These are phyloP conservation scores for Cladosporium halotolerans DNA, from an alignment of 2,329 filamentous ascomycete species.

Conservation along the genomic window DNA sequence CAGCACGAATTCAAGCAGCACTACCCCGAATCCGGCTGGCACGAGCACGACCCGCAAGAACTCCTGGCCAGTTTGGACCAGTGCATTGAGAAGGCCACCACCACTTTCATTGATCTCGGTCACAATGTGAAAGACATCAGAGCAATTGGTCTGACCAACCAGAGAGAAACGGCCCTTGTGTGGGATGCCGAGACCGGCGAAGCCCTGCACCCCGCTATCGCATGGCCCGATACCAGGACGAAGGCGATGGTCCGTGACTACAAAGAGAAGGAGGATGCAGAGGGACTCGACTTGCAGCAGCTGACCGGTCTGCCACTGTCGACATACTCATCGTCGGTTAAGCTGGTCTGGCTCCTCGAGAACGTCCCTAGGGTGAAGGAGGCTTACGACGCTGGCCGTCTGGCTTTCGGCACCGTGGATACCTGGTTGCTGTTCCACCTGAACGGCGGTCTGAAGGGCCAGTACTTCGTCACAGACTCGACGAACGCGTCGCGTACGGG, in stretches of 20 bases:
- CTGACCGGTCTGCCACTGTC: slow-evolving; percentile 75
- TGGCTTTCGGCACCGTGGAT: slow-evolving; percentile 83
- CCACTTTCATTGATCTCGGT: slow-evolving; percentile 61
- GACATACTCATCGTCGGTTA: slow-evolving; percentile 79
- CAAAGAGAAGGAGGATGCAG: slow-evolving; percentile 45
- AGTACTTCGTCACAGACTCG: slow-evolving; percentile 72
- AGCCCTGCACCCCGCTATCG: slow-evolving; percentile 73
- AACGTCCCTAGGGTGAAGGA: slow-evolving; percentile 61
- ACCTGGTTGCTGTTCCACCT: slow-evolving; percentile 78
- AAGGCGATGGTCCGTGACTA: slow-evolving; percentile 68
- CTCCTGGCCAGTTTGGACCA: slow-evolving; percentile 65
- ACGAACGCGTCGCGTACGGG: slow-evolving; percentile 87
- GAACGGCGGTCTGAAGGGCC: slow-evolving; percentile 61
- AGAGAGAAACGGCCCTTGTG: slow-evolving; percentile 79
- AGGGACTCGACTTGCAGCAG: slow-evolving; percentile 49
- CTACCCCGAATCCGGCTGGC: slow-evolving; percentile 84
- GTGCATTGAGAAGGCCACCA: slow-evolving; percentile 70
- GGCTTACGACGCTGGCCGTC: slow-evolving; percentile 66
- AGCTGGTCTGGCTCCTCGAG: slow-evolving; percentile 71
- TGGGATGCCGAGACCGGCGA: slow-evolving; percentile 77
- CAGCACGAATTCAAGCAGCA: slow-evolving; percentile 82
- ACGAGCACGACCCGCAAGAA: slow-evolving; percentile 75
- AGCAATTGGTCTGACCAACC: slow-evolving; percentile 77
- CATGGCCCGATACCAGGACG: slow-evolving; percentile 81
- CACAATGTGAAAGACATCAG: slow-evolving; percentile 62